phyloP scores from a whole-genome alignment of 148 eudicot genomes.

The Camellia lanceoleosa region DNA sequence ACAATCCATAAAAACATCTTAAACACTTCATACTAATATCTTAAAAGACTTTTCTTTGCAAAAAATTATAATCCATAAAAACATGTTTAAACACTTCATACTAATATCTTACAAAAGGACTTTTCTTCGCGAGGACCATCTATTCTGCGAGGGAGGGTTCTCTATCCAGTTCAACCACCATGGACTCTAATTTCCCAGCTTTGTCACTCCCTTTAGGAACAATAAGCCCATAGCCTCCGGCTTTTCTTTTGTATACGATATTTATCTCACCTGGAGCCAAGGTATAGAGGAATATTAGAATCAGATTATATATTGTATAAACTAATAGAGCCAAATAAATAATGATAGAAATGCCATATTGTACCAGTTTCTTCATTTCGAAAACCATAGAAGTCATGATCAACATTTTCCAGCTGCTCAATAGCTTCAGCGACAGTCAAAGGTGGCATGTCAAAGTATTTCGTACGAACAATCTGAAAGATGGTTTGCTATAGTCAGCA shows the following conservation, averaged over 20 bases:
- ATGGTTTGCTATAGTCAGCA: conserved; percentile 1
- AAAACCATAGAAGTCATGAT: conserved; percentile 85
- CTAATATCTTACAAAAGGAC: neutral
- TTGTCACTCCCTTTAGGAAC: conserved; percentile 69
- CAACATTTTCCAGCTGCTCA: conserved; percentile 82
- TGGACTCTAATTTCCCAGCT: conserved; percentile 52
- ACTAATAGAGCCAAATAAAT: neutral
- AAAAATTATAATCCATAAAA: neutral
- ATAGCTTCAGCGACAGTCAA: conserved; percentile 76
- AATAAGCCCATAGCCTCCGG: conserved; percentile 90
- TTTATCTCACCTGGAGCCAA: conserved; percentile 71
- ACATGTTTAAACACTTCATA: neutral
- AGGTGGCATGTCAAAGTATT: conserved; percentile 90
- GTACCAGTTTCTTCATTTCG: conserved; percentile 90
- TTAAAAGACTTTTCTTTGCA: neutral
- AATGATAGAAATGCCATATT: neutral
- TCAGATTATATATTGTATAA: neutral
- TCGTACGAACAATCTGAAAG: conserved; percentile 74
- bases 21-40: too few relatives aligned
- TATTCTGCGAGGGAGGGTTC: conserved; percentile 41
- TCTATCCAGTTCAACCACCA: conserved; percentile 35
- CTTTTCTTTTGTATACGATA: conserved; percentile 74
- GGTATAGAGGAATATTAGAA: conserved; percentile 3
- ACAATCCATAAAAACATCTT: neutral
- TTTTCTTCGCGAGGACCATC: conserved; percentile 6